Evolutionary conservation across 257 asterid species (phyloP), one percentile per base, ranked within the genome.

Genomic region (Solanum piurae): DNA sequence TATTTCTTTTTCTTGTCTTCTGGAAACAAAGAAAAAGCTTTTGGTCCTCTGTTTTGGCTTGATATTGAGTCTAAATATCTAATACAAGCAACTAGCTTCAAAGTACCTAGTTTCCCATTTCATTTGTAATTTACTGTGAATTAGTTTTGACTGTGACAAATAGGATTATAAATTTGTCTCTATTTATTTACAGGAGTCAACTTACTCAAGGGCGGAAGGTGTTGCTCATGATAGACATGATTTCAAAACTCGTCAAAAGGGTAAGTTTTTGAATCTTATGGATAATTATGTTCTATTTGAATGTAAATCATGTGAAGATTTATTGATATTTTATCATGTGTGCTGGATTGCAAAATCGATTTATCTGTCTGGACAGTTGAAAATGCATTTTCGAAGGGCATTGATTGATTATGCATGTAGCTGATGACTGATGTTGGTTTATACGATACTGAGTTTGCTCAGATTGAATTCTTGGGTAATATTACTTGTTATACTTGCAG

Each of bases 181-280:
- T 27, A 29, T 46, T 80, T 49, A 29, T 80, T 86, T 90, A 79
- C 88, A 97, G 99, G 99, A 91, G 92, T 89, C 98, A 97, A 90
- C 94, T 97, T 90, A 95, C 98, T 7, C 99, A 94, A 90, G 99
- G 99, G 68, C 95, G 98, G 72, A 97, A 94, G 95, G 98, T 97
- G 94, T 92, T 97, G 93, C 93, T 89, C 88, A 94, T 97, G 77
- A 83, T 97, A 36, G 99, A 97, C 93, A 95, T 95, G 97, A 93
- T 97, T 87, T 91, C 93, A 55, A 95, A 95, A 88, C 98, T 97
- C 87, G 96, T 94, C 83, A 87, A 87, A 69, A 91, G 95, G 94
- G 99, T 97, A 92, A 93, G 40, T 18, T 49, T 46, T 80, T 80
- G 85, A 9, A 80, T 49, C 85, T 80, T 46, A 80, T 49, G 68